These are phyloP conservation scores for Ceratocystis cacaofunesta DNA, from an alignment of 2,329 filamentous ascomycete genomes.

Conservation along the genomic window DNA sequence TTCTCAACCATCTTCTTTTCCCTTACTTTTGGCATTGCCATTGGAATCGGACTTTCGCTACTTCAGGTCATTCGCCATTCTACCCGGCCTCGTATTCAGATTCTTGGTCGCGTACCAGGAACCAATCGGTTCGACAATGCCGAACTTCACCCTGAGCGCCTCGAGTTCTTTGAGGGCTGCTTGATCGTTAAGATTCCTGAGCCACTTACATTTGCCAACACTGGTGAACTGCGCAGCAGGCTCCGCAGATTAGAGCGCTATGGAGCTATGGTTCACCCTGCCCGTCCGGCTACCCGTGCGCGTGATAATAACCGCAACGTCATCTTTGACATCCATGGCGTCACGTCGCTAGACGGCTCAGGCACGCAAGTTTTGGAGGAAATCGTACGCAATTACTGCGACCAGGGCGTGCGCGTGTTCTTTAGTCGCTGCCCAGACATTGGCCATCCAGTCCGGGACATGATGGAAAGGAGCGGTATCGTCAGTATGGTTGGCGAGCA, in stretches of 20 bases:
- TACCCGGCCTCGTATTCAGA: constrained; percentile 88
- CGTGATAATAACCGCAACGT: constrained; percentile 79
- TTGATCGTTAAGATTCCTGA: constrained; percentile 97
- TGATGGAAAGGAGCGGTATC: constrained; percentile 70
- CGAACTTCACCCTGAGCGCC: constrained; percentile 51
- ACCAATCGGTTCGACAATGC: constrained; percentile 79
- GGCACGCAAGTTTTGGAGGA: constrained; percentile 83
- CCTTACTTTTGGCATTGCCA: constrained; percentile 79
- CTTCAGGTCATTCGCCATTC: constrained; percentile 80
- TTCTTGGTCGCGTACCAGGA: constrained; percentile 74
- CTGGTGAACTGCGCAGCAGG: constrained; percentile 74
- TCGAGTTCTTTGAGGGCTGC: constrained; percentile 84
- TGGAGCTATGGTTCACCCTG: constrained; percentile 78
- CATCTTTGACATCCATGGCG: constrained; percentile 96
- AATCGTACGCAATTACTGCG: constrained; percentile 70
- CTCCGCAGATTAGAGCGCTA: constrained; percentile 76
- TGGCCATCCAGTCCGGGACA: constrained; percentile 46
- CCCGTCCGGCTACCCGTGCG: constrained; percentile 61
- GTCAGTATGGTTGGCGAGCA: constrained; percentile 60
- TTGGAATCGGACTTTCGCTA: constrained; percentile 81
- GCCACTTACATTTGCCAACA: constrained; percentile 92
- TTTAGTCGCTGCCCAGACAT: constrained; percentile 45
- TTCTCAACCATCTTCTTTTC: constrained; percentile 89
- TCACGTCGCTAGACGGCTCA: constrained; percentile 84
- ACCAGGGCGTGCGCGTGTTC: constrained; percentile 61